Evolutionary conservation across 2,329 filamentous ascomycete genomes (phyloP), one percentile per base, ranked within the genome.

Genomic region (Colletotrichum sp.): DNA sequence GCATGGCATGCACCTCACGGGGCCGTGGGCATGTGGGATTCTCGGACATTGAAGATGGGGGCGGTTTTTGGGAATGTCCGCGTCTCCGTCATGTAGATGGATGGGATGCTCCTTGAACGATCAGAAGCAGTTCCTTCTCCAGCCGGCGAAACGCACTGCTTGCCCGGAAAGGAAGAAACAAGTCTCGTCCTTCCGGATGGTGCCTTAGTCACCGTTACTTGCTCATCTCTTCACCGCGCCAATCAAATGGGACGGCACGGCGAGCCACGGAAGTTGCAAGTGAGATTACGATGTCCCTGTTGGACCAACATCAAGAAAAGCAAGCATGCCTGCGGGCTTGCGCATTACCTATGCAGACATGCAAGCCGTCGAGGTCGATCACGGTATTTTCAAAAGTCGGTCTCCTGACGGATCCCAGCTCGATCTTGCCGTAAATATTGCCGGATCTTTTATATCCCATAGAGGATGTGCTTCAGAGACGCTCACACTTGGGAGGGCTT

Each of bases 1-100:
- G 68, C 68, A 63, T 70, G 59, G 18, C 68, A 63, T 63, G 36
- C 34, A 70, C 62, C 59, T 52, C 28, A 34, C 36, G n/a, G 55
- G 26, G 26, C 63, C 59, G 10, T 28, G 36, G n/a, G 32, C 55
- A 28, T 28, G 52, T 55, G 30, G 60, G 36, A 49, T 71, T 21
- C 10, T 28, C 21, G n/a, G 64, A 67, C 10, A 69, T 59, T 36
- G n/a, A 18, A 8, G 34, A 2, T 28, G 30, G 30, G 30, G 30
- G 30, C 18, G 59, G 59, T 24, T 63, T 34, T 16, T 63, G n/a
- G 30, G 21, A 32, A 18, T 63, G 18, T 34, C 59, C 59, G 59
- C 13, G 59, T 32, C 30, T 4, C 59, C 59, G 59, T n/a, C 6
- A 13, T 30, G 59, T 28, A 49, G 18, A 59, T 60, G 18, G 32